Evolutionary conservation across 108 stramenopile genomes (phyloP).

Genomic region (Epithemia pelagica): DNA sequence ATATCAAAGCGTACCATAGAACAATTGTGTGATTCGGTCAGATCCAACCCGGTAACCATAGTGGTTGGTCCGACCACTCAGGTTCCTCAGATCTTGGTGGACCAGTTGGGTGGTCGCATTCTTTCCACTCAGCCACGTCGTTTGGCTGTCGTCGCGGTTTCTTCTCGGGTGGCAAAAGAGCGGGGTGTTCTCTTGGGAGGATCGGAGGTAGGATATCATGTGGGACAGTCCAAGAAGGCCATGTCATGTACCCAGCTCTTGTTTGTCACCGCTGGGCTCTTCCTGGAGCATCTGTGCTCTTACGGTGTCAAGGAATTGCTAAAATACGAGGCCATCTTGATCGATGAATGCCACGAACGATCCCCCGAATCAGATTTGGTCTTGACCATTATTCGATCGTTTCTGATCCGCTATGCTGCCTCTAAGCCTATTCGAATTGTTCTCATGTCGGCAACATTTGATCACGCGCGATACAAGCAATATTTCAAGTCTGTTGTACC

Average conservation of each 20-base stretch:
- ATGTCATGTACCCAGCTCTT: constrained; percentile 16
- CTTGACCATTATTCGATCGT: constrained; percentile 13
- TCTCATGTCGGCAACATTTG: constrained; percentile 23
- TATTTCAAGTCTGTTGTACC: constrained; percentile 19
- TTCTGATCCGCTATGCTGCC: constrained; percentile 18
- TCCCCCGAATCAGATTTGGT: constrained; percentile 28
- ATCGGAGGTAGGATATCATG: constrained; percentile 39
- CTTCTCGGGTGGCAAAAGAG: constrained; percentile 27
- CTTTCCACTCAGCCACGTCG: constrained; percentile 42
- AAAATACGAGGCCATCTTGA: constrained; percentile 29
- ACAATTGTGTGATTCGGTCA: constrained; percentile 16
- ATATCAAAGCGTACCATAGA: neutral
- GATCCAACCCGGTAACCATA: constrained; percentile 26
- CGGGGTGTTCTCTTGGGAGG: constrained; percentile 19
- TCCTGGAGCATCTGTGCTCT: constrained; percentile 33
- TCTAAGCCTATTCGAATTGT: constrained; percentile 21
- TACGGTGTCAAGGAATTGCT: constrained; percentile 31
- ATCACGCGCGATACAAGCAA: constrained; percentile 18
- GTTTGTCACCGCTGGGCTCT: constrained; percentile 35
- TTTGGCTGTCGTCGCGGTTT: constrained; percentile 36
- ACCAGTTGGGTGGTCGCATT: constrained; percentile 22
- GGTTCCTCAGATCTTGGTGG: constrained; percentile 29
- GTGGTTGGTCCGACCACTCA: constrained; percentile 32
- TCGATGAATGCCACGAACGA: constrained; percentile 48
- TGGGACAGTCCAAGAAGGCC: constrained; percentile 25